Evolutionary conservation across 2,329 filamentous ascomycete species (phyloP), one percentile per base, ranked within the genome.

Genomic region (Achaetomium macrosporum): DNA sequence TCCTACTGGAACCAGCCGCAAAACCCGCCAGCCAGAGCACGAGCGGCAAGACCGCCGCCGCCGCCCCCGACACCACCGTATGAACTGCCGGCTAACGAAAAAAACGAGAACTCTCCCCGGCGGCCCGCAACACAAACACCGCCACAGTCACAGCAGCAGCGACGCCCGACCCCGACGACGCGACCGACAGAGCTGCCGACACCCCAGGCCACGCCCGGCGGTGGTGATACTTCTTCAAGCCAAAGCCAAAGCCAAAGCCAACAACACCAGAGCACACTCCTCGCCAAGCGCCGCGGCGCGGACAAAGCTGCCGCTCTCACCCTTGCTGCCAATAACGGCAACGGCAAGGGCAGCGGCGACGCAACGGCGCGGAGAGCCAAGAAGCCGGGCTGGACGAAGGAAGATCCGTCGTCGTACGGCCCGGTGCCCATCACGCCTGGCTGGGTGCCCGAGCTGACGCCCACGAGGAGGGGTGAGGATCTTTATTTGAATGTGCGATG

Each of bases 401-500:
- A 50, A 35, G 16, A 51, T 4, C 25, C 25, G 25, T 25, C 25
- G 10, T 11, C 15, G 15, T 19, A 40, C 17, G 53, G 55, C 33
- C 59, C 63, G 25, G 61, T 75, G 40, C 75, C 76, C 1, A 67
- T 66, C 35, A 78, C 76, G 36, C 81, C 82, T 0, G 75, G 75
- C 1, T 85, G 83, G 82, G 73, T 82, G 59, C 84, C 84, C 3
- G 78, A 76, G 59, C 63, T 88, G 61, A 88, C 85, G 42, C 85
- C 85, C 2, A 83, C 81, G 52, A 71, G 83, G 55, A 75, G 81
- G 45, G 85, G 85, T 0, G 80, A 84, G 25, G 83, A 88, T 64
- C 63, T 88, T 54, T 84, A 78, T 58, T 63, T 83, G 59, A 77
- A 77, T 58, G 78, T 83, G 56, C 73, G 75, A 55, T 81, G 59